Evolutionary conservation across 2,329 filamentous ascomycete genomes (phyloP).

Genomic region (Cyphellophora attinorum): DNA sequence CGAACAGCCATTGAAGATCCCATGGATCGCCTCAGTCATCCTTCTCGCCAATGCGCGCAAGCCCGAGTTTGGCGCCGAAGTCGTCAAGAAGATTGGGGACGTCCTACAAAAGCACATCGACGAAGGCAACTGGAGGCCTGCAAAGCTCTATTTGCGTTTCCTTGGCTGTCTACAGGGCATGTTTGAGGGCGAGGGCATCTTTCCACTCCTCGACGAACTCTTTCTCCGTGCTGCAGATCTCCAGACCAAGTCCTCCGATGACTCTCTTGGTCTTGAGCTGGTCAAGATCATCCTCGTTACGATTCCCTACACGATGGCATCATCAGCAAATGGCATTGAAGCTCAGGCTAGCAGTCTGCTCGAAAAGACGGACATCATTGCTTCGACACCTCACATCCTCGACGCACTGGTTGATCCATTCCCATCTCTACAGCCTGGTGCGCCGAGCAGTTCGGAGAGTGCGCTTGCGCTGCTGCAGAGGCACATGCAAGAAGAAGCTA

Average conservation of each 20-base stretch:
- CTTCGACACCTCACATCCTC: constrained; percentile 74
- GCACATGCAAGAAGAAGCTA: constrained; percentile 70
- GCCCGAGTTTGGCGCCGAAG: constrained; percentile 61
- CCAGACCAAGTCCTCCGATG: constrained; percentile 85
- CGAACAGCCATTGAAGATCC: constrained; percentile 97
- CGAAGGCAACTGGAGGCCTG: constrained; percentile 73
- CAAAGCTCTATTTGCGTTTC: constrained; percentile 84
- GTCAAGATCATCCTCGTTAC: constrained; percentile 95
- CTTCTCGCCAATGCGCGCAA: constrained; percentile 71
- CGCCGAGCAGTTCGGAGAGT: constrained; percentile 55
- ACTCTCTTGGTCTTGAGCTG: constrained; percentile 68
- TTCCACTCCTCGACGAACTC: constrained; percentile 77
- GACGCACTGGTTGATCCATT: constrained; percentile 84
- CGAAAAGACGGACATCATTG: constrained; percentile 91
- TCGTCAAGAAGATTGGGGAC: constrained; percentile 55
- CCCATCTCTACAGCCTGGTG: constrained; percentile 45
- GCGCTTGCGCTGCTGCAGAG: constrained; percentile 74
- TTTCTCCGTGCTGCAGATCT: constrained; percentile 85
- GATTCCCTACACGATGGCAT: constrained; percentile 78
- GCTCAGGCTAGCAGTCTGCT: constrained; percentile 69
- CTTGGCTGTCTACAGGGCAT: constrained; percentile 75
- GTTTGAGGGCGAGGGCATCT: constrained; percentile 75
- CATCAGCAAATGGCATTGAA: constrained; percentile 57
- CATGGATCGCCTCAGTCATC: constrained; percentile 78
- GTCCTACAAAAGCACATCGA: constrained; percentile 59